A percentile compares a stretch with the other conserved stretches of the same genome.
Conservation (phyloP, 345 rosid genomes). For the Clausena lansium region DNA sequence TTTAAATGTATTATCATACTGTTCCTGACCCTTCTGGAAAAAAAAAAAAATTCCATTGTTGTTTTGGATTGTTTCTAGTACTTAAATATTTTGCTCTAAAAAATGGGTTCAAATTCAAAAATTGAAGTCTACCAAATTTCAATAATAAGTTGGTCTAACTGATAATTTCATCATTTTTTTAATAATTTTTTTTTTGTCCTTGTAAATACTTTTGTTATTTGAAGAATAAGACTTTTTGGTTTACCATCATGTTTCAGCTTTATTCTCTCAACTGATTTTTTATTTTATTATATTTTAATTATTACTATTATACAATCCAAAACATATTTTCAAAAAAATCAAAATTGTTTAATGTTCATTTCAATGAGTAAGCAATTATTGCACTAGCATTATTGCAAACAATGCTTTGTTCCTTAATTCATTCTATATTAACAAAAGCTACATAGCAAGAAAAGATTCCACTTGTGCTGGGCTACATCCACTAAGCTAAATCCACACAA, state of each 20-base stretch:
- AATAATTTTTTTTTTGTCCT: no score
- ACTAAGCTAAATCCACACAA: neutral
- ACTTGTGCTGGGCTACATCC: conserved; percentile 5
- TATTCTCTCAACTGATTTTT: no score
- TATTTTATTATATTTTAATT: no score
- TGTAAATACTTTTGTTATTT: no score
- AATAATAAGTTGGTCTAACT: neutral
- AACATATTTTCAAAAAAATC: no score
- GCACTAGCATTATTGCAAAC: neutral
- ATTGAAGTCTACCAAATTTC: neutral
- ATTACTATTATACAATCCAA: no score
- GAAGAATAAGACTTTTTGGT: no score
- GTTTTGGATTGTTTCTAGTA: neutral
- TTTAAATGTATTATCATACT: neutral
- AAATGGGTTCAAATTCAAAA: neutral
- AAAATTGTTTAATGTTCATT: neutral
- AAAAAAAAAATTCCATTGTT: neutral
- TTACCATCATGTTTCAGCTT: no score
- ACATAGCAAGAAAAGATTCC: conserved; percentile 18
- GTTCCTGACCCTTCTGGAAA: no score
- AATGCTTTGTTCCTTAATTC: neutral
- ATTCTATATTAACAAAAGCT: neutral
- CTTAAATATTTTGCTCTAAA: neutral
- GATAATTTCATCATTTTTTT: no score
- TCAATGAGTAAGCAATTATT: neutral